Evolutionary conservation across 2,329 filamentous ascomycete genomes (phyloP), one percentile per base, ranked within the genome.

Genomic region (Phoma sp.): DNA sequence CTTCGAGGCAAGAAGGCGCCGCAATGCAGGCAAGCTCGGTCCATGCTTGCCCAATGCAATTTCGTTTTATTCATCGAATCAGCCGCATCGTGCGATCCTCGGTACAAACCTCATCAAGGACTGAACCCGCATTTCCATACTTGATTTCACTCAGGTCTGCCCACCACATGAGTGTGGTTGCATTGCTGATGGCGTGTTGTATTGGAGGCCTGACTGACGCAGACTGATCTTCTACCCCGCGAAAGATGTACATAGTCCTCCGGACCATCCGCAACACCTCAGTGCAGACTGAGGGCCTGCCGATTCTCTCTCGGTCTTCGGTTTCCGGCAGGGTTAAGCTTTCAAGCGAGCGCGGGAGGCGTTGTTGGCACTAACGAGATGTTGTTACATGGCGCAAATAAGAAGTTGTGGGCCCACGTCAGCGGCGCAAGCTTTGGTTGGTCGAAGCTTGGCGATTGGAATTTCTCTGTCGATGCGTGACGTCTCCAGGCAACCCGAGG

Each of bases 361-460:
- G 53, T 60, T 13, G 35, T 40, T 39, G 38, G 13, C 48, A 39
- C 61, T 63, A 62, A 47, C 47, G 47, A 41, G 32, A 47, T 53
- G 35, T 44, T 50, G 61, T 63, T 66, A 59, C 64, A 67, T 59
- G 47, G 42, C 40, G 52, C 40, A 47, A 50, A 14, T 47, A 32
- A 51, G 36, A 41, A 62, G 65, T 58, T 62, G 52, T 53, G 65
- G 65, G 58, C 13, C 59, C 27, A 54, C 52, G 50, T 59, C 60
- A 60, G 60, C 42, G 58, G 58, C 58, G 43, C 43, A 38, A 27
- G 11, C 24, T 35, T 35, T 59, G 47, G 60, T 47, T 63, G 60
- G 58, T 52, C 42, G 30, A 47, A 38, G 47, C 47, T 47, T 51
- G 38, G 35, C 42, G 18, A 30, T 32, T 39, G 27, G 37, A 30